Conservation (phyloP, 2,329 filamentous ascomycete species). For the Blastomyces percursus region DNA sequence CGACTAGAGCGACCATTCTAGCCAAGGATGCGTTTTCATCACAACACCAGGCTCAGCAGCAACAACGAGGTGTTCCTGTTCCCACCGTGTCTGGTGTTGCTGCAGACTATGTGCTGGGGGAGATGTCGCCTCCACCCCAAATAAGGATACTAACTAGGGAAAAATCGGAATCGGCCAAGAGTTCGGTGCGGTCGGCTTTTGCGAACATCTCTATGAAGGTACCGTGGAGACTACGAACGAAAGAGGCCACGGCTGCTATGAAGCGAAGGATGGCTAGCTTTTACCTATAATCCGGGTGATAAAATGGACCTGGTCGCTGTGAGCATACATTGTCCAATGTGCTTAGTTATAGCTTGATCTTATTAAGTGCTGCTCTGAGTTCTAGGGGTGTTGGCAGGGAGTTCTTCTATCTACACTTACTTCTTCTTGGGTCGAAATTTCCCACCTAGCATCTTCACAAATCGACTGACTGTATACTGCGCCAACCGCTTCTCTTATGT, state of each 20-base stretch:
- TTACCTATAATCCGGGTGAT: background rate
- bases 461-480: background rate
- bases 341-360: background rate
- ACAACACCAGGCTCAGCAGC: background rate
- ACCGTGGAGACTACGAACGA: background rate
- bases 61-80: background rate
- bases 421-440: background rate
- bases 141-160: background rate
- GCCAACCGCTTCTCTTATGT: background rate
- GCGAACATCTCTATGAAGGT: background rate
- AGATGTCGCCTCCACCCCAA: background rate
- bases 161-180: slow-evolving; percentile 1
- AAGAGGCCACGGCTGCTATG: background rate
- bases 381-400: background rate
- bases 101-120: background rate
- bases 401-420: background rate
- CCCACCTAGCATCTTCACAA: background rate
- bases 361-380: background rate
- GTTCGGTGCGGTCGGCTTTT: slow-evolving; percentile 3
- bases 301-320: background rate
- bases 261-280: slow-evolving; percentile 4
- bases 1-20: background rate
- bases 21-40: background rate
- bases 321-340: background rate
- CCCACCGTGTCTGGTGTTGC: background rate